Base-by-base conservation (phyloP, 148 eudicot genomes). In the Vaccinium darrowii region DNA sequence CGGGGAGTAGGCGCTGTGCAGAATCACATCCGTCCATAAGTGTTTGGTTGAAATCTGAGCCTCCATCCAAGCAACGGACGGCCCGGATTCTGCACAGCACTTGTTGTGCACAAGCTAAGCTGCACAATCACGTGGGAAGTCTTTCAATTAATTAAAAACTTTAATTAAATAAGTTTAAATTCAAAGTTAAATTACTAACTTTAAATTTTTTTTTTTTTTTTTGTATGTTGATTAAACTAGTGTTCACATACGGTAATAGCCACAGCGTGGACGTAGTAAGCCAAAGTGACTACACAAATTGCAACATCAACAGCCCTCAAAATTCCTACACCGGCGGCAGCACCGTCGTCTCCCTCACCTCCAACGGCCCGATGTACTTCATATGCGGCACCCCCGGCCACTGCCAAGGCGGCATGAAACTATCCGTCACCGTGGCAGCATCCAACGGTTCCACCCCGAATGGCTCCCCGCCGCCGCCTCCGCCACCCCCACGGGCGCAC, bases 291-390 rank as follows among this genome's bases (percentile, higher is more conserved):
- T 91, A 89, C 84, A 30, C 16, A 58, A 87, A 50, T 67, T 91
- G 92, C 84, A 87, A 71, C 57, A 15, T 72, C 30, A 67, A 75
- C 62, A 88, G 60, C 27, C 52, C 90, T 57, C 33, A 86, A 18
- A 39, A 36, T 4, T 36, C 88, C 51, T 33, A 82, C 78, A 73
- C 25, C 73, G 73, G 83, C 0, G 89, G 92, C 56, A 84, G 56
- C 52, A 84, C 84, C 65, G 25, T 72, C 63, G 72, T 88, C 67
- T 0, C 60, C 11, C 85, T 91, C 7, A 36, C 30, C 47, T 51
- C 80, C 14, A 14, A 84, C 1, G 92, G 92, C 6, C 73, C 91
- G 11, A 27, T 85, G 82, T 91, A 91, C 89, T 89, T 88, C 90
- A 83, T 85, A 7, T 91, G 92, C n/a, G 88, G 90, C 11, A 78